A percentile compares a stretch with the other conserved stretches of the same genome.
These are phyloP conservation scores for Suillus plorans DNA, from an alignment of 768 basidiomycete genomes.

Conservation along the genomic window DNA sequence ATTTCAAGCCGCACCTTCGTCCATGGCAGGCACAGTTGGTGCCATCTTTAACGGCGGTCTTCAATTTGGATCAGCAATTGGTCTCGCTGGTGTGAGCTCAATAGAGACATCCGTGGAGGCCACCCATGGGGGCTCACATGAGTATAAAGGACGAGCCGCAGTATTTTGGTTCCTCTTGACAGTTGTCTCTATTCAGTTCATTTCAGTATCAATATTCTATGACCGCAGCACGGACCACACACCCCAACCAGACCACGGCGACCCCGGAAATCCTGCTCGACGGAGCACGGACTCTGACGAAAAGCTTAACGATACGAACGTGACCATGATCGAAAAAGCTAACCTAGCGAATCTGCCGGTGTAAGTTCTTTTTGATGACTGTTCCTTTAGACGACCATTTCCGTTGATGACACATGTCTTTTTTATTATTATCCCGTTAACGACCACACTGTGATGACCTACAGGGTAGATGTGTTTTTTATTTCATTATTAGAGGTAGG, in stretches of 20 bases:
- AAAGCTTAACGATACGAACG: background rate
- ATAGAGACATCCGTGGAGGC: constrained; percentile 47
- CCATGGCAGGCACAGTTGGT: constrained; percentile 53
- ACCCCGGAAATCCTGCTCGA: background rate
- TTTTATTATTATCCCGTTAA: background rate
- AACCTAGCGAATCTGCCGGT: background rate
- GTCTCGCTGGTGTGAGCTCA: constrained; percentile 46
- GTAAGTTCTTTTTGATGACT: background rate
- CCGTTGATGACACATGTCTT: background rate
- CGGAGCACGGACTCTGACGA: too few relatives aligned
- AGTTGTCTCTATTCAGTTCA: constrained; percentile 31
- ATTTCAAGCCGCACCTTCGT: constrained; percentile 45
- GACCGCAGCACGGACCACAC: constrained; percentile 15
- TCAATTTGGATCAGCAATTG: constrained; percentile 52
- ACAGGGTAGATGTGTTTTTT: background rate
- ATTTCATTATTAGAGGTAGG: background rate
- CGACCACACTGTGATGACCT: background rate
- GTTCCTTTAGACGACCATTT: background rate
- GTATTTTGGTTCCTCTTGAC: constrained; percentile 46
- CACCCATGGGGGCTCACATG: constrained; percentile 27
- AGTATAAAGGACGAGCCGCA: constrained; percentile 42
- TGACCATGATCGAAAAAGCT: background rate
- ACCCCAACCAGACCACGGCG: constrained; percentile 1
- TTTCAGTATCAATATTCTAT: constrained; percentile 38
- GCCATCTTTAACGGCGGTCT: constrained; percentile 57